Conservation (phyloP, 2,329 filamentous ascomycete species). For the Cryphonectria carpinicola region DNA sequence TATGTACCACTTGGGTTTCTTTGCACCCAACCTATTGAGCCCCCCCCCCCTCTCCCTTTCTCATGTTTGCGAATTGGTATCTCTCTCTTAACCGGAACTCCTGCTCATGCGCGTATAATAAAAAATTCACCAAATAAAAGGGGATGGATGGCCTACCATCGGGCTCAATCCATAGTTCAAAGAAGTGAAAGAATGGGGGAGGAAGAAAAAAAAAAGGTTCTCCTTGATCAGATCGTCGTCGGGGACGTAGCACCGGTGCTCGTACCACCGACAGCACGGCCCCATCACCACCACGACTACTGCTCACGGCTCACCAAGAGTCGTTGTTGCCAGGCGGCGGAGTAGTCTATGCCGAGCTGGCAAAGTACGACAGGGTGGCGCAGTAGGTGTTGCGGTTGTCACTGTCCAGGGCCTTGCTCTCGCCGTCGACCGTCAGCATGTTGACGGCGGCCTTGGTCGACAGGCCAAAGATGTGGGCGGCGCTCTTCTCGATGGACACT, state of each 20-base stretch:
- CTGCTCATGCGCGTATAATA: constrained; percentile 24
- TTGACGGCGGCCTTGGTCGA: constrained; percentile 76
- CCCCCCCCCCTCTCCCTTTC: neutral
- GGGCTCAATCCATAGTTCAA: constrained; percentile 9
- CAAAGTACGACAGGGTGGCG: constrained; percentile 61
- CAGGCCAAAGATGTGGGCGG: constrained; percentile 67
- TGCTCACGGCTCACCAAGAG: neutral
- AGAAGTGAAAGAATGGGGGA: constrained; percentile 21
- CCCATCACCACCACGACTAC: neutral
- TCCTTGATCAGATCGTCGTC: constrained; percentile 7
- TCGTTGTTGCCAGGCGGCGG: constrained; percentile 7
- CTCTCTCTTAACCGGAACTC: constrained; percentile 19
- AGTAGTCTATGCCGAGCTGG: constrained; percentile 30
- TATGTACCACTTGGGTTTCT: neutral
- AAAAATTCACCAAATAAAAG: constrained; percentile 18
- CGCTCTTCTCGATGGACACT: constrained; percentile 69
- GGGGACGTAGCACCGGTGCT: neutral
- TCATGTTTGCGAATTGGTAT: constrained; percentile 19
- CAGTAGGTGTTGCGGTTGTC: constrained; percentile 71
- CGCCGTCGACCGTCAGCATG: constrained; percentile 69
- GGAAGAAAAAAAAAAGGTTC: no score
- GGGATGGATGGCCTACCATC: neutral
- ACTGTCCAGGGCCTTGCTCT: constrained; percentile 54
- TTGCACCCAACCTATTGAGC: no score
- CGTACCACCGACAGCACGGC: neutral